phyloP scores from a whole-genome alignment of 768 basidiomycete species.

The Suillus plorans region DNA sequence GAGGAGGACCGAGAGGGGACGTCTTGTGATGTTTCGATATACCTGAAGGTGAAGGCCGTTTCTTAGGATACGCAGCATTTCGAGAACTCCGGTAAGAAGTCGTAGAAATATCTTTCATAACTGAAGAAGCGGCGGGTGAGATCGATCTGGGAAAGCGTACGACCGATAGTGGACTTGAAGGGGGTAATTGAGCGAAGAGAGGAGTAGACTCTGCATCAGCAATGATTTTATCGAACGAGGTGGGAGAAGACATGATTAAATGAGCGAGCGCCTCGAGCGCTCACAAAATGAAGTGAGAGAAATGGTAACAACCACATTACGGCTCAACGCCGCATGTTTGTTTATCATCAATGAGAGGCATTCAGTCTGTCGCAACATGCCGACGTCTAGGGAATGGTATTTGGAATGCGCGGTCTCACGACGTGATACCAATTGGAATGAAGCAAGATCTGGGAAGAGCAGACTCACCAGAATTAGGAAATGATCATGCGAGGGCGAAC shows the following conservation, averaged over 20 bases:
- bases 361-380: background rate
- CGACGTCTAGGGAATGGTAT: background rate
- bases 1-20: conserved; percentile 46
- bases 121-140: conserved; percentile 27
- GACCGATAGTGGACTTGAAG: conserved; percentile 44
- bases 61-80: conserved; percentile 75
- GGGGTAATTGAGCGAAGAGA: conserved; percentile 22
- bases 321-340: background rate
- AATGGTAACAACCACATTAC: background rate
- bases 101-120: conserved; percentile 78
- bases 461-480: conserved; percentile 38
- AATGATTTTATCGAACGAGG: conserved; percentile 4
- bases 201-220: conserved; percentile 22
- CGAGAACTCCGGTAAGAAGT: conserved; percentile 61
- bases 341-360: background rate
- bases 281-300: background rate
- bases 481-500: conserved; percentile 41
- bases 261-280: conserved; percentile 10
- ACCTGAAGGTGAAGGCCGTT: conserved; percentile 81
- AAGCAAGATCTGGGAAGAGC: background rate
- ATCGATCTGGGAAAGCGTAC: conserved; percentile 42
- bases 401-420: conserved; percentile 7
- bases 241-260: conserved; percentile 9
- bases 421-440: conserved; percentile 7
- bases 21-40: conserved; percentile 67